Evolutionary conservation across 257 asterid genomes (phyloP).

Genomic region (Penstemon barbatus): DNA sequence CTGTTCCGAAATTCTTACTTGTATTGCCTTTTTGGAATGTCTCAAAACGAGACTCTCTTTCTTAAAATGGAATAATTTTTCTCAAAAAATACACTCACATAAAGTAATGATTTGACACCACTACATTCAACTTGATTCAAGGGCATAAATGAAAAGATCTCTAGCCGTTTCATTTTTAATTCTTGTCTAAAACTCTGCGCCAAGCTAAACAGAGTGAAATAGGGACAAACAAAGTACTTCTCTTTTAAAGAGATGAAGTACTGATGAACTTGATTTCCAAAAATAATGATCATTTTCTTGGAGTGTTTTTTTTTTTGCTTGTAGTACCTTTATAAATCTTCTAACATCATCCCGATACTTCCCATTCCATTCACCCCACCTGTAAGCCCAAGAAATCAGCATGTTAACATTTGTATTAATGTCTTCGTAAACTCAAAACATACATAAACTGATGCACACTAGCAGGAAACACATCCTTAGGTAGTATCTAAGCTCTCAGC

Average conservation of each 20-base stretch:
- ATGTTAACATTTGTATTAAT: constrained; percentile 16
- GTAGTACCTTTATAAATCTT: constrained; percentile 83
- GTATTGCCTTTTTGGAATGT: no score
- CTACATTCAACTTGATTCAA: no score
- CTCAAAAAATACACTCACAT: no score
- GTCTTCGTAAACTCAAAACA: not conserved
- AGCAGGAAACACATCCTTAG: constrained; percentile 16
- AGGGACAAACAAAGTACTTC: not conserved
- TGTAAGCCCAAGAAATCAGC: constrained; percentile 39
- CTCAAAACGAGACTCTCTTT: no score
- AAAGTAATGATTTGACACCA: no score
- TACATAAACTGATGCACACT: constrained; percentile 6
- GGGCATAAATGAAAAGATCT: no score
- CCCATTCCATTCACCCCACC: constrained; percentile 99
- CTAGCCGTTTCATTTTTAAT: no score
- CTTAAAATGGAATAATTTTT: no score
- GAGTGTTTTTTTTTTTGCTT: constrained; percentile 19
- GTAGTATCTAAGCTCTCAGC: constrained; percentile 12
- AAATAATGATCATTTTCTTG: constrained; percentile 6
- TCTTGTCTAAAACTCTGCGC: no score
- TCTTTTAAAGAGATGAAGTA: constrained; percentile 18
- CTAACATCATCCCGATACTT: constrained; percentile 88
- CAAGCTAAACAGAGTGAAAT: no score
- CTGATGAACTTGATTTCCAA: constrained; percentile 1
- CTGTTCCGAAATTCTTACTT: no score